These are phyloP conservation scores for Brettanomyces anomalus DNA, from an alignment of 805 yeast genomes.

Conservation along the genomic window DNA sequence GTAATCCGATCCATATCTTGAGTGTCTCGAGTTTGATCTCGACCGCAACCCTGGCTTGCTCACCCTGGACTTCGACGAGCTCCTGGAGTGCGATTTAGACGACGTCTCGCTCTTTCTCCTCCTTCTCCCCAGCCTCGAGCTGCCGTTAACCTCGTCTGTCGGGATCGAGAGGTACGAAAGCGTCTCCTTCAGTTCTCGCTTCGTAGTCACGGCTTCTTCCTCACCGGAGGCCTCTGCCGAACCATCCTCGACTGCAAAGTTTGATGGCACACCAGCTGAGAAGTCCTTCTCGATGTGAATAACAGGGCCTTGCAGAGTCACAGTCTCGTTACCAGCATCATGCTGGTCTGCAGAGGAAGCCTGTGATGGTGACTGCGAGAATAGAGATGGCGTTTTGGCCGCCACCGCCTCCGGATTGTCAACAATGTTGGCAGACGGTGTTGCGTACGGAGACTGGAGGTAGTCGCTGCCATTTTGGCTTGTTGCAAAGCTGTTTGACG, in stretches of 20 bases:
- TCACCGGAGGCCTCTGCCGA: too few species aligned
- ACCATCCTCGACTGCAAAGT: neutral
- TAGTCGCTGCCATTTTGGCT: constrained; percentile 9
- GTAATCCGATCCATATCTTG: constrained; percentile 16
- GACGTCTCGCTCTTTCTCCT: constrained; percentile 20
- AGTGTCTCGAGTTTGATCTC: constrained; percentile 12
- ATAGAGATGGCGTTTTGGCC: constrained; percentile 46
- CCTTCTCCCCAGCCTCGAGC: constrained; percentile 33
- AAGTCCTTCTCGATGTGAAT: neutral
- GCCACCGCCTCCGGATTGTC: constrained; percentile 33
- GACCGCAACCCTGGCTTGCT: constrained; percentile 21
- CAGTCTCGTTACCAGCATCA: neutral
- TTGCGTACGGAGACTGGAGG: constrained; percentile 12
- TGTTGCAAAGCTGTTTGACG: constrained; percentile 10
- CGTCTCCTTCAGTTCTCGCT: constrained; percentile 11
- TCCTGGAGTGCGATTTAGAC: constrained; percentile 7
- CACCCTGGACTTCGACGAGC: too few species aligned
- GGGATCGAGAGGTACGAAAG: constrained; percentile 16
- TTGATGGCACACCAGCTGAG: neutral
- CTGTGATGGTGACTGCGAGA: constrained; percentile 40
- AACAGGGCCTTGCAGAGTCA: neutral
- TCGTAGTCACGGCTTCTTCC: too few species aligned
- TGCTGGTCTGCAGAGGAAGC: constrained; percentile 18
- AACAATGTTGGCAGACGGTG: constrained; percentile 11
- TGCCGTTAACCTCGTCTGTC: constrained; percentile 21